Evolutionary conservation across 768 basidiomycete species (phyloP), one percentile per base, ranked within the genome.

Genomic region (Asterophora lycoperdoides): DNA sequence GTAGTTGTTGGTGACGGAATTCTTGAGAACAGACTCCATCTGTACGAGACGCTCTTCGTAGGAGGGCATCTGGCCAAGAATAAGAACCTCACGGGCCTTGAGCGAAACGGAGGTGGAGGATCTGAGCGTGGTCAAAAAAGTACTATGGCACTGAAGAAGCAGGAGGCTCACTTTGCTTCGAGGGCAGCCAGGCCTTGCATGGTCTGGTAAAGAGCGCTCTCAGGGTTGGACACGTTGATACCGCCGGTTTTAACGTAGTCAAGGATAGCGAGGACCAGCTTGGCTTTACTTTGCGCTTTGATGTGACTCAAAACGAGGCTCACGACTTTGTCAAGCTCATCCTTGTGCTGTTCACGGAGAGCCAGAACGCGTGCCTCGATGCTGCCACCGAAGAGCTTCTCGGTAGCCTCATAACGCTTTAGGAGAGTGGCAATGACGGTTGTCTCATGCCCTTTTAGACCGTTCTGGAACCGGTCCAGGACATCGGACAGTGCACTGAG

Each of bases 1-100:
- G 60, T 84, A 86, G 56, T 84, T 88, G 48, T 84, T 86, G 14
- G 84, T 83, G 44, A 96, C 89, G 0, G 96, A 89, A 20, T 85
- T 79, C 68, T 88, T 92, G 41, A 99, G 78, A 45, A 99, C 86
- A 20, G 84, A 76, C 71, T 96, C 94, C 89, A 99, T 95, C 67
- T 99, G 96, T 20, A 81, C 73, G 35, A 85, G 74, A 49, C 96
- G 87, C 66, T 98, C 96, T 61, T 97, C 93, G 63, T 91, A 95
- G 11, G 93, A 95, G 5, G 96, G 96, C 81, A 99, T 88, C 65
- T 95, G 92, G 40, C 90, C 91, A 28, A 92, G 78, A 60, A 99
- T 98, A 40, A 98, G 78, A 6, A 96, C 96, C 72, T 99, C 96
- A 39, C 96, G 89, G 35, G 96, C 96, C 68, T 95, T 97, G 55